phyloP scores from a whole-genome alignment of 2,329 filamentous ascomycete genomes.

The Akanthomyces lecanii region DNA sequence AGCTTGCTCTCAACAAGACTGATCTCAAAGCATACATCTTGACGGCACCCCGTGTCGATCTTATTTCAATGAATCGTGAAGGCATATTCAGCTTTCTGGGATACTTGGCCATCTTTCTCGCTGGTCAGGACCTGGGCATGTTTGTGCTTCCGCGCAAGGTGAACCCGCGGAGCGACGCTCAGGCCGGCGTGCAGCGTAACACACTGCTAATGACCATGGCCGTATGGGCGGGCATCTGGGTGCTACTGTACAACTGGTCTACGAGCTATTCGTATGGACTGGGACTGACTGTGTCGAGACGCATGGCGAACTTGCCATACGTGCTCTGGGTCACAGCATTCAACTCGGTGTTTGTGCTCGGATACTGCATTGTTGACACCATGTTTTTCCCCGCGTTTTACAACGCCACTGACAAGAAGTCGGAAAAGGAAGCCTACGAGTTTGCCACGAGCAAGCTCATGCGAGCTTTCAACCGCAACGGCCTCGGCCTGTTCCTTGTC shows the following conservation, averaged over 20 bases:
- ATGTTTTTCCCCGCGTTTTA: conserved; percentile 72
- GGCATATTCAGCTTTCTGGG: conserved; percentile 93
- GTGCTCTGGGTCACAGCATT: conserved; percentile 89
- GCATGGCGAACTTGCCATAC: conserved; percentile 90
- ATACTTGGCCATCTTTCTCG: conserved; percentile 91
- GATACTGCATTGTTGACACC: conserved; percentile 74
- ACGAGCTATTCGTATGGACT: conserved; percentile 68
- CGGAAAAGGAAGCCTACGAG: conserved; percentile 61
- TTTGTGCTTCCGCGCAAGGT: conserved; percentile 64
- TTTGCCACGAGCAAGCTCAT: conserved; percentile 77
- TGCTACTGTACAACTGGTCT: conserved; percentile 61
- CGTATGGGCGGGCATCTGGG: conserved; percentile 65
- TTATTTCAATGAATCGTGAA: conserved; percentile 88
- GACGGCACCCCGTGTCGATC: conserved; percentile 69
- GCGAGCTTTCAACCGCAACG: conserved; percentile 82
- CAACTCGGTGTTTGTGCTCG: conserved; percentile 76
- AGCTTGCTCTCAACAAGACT: conserved; percentile 71
- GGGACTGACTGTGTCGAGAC: conserved; percentile 73
- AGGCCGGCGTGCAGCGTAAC: conserved; percentile 45
- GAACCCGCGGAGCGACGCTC: conserved; percentile 38
- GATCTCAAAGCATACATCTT: conserved; percentile 79
- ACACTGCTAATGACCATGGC: conserved; percentile 60
- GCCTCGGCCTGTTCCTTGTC: conserved; percentile 75
- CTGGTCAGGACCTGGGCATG: conserved; percentile 79
- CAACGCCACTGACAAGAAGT: conserved; percentile 48